A percentile compares a stretch with the other conserved stretches of the same genome.
Conservation (phyloP, 2,329 filamentous ascomycete genomes). For the Dothideomycetes sp. region DNA sequence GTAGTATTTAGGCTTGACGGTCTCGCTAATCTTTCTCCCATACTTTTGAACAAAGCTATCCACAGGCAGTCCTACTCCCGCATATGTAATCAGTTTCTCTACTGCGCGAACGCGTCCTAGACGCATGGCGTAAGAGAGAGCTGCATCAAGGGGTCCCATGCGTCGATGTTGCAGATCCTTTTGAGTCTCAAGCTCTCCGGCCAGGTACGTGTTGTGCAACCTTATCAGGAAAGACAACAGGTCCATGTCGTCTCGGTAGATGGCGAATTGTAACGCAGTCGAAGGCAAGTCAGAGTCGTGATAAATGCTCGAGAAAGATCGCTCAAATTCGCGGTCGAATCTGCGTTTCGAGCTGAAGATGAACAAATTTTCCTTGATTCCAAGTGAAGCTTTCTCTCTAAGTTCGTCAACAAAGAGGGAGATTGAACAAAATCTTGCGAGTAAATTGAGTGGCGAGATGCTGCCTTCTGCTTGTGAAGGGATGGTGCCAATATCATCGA, state of each 20-base stretch:
- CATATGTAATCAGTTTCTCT: slow-evolving; percentile 54
- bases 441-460: slow-evolving; percentile 47
- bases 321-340: too few species aligned
- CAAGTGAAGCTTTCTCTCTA: too few species aligned
- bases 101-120: slow-evolving; percentile 48
- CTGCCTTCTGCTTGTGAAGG: slow-evolving; percentile 59
- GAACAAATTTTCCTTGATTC: too few species aligned
- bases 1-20: slow-evolving; percentile 59
- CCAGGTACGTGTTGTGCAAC: too few species aligned
- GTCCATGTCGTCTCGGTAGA: slow-evolving; percentile 42
- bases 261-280: slow-evolving; percentile 28
- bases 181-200: too few species aligned
- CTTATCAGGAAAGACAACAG: slow-evolving; percentile 18
- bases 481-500: slow-evolving; percentile 65
- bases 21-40: slow-evolving; percentile 53
- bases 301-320: too few species aligned
- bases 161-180: too few species aligned
- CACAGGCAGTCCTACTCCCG: slow-evolving; percentile 61
- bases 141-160: not conserved
- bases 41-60: slow-evolving; percentile 56
- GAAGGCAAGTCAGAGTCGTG: too few species aligned
- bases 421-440: too few species aligned
- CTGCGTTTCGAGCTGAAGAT: too few species aligned
- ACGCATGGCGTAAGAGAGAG: slow-evolving; percentile 34
- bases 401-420: too few species aligned